A percentile compares a stretch with the other conserved stretches of the same genome.
Conservation (phyloP, 345 rosid species). For the Anastatica hierochuntica region DNA sequence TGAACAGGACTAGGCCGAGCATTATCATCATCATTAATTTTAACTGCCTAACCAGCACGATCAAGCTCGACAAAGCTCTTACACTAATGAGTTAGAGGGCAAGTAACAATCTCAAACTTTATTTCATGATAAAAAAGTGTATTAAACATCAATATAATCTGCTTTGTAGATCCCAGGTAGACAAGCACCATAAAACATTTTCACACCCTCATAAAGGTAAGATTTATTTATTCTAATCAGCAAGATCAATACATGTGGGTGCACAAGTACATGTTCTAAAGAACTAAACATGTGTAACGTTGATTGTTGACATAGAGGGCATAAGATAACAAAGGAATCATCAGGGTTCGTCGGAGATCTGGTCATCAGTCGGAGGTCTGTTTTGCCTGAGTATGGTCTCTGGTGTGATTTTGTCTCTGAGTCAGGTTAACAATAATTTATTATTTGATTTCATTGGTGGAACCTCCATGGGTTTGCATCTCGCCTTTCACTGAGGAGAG, state of each 20-base stretch:
- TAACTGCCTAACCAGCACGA: conserved; percentile 87
- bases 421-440: too few relatives aligned
- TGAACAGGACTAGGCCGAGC: conserved; percentile 20
- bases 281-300: conserved; percentile 55
- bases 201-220: too few relatives aligned
- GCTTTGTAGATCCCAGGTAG: conserved; percentile 98
- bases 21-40: conserved; percentile 32
- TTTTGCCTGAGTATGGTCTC: too few relatives aligned
- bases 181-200: too few relatives aligned
- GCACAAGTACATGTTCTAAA: background rate
- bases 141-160: conserved; percentile 75
- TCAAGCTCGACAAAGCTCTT: conserved; percentile 86
- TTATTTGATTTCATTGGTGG: too few relatives aligned
- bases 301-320: conserved; percentile 53
- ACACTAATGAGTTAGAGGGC: conserved; percentile 95
- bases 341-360: too few relatives aligned
- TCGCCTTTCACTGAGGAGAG: too few relatives aligned
- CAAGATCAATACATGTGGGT: too few relatives aligned
- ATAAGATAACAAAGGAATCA: too few relatives aligned
- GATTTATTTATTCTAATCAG: background rate
- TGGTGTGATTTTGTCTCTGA: too few relatives aligned
- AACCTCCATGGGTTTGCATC: too few relatives aligned
- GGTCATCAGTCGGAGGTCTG: too few relatives aligned
- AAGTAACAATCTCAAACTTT: conserved; percentile 55
- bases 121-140: conserved; percentile 85